A percentile compares a stretch with the other conserved stretches of the same genome.
These are phyloP conservation scores for Salinomyces thailandicus DNA, from an alignment of 2,329 filamentous ascomycete species.

Conservation along the genomic window DNA sequence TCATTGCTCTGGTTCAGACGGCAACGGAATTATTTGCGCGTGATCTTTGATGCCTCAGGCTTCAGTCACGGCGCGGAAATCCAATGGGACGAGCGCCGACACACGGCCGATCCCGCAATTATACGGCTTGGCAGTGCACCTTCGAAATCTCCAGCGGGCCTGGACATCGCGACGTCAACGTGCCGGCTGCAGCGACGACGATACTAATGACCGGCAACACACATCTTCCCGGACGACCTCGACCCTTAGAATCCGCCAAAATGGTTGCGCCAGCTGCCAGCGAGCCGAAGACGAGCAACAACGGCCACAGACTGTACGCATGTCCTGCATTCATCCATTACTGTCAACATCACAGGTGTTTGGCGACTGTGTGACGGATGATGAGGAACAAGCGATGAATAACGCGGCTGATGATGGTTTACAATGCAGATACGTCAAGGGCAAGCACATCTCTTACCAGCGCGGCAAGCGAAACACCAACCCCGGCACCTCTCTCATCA, in stretches of 20 bases:
- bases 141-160: too few species aligned
- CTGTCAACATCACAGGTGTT: too few species aligned
- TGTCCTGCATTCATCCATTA: constrained; percentile 9
- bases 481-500: constrained; percentile 74
- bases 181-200: background rate
- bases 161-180: background rate
- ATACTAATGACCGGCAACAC: background rate
- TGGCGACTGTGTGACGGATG: too few species aligned
- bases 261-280: background rate
- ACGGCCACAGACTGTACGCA: background rate
- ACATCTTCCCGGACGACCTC: background rate
- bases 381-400: too few species aligned
- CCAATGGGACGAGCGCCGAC: too few species aligned
- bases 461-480: constrained; percentile 85
- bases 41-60: too few species aligned
- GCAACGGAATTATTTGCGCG: too few species aligned
- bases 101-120: too few species aligned
- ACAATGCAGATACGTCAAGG: constrained; percentile 55
- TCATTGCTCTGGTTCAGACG: too few species aligned
- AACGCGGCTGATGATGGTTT: too few species aligned
- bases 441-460: constrained; percentile 97
- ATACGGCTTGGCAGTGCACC: too few species aligned
- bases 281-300: background rate
- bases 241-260: background rate
- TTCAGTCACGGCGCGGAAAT: too few species aligned